phyloP scores from a whole-genome alignment of 2,329 filamentous ascomycete species.

The Tolypocladium capitatum region DNA sequence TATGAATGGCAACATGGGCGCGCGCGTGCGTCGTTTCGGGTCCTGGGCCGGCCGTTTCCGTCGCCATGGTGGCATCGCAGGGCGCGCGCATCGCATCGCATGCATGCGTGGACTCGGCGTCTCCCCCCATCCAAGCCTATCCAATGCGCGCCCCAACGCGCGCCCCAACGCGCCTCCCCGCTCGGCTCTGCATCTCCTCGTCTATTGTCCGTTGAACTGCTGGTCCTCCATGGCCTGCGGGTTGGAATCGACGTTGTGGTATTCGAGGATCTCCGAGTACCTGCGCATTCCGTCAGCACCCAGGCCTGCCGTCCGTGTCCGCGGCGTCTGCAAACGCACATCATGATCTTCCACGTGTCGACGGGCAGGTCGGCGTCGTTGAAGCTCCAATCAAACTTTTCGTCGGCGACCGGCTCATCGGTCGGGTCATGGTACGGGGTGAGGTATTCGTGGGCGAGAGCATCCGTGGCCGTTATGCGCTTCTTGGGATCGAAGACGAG shows the following conservation, averaged over 20 bases:
- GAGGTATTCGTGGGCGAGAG: slow-evolving; percentile 84
- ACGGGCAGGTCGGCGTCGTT: slow-evolving; percentile 95
- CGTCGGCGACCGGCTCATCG: slow-evolving; percentile 87
- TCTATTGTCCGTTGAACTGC: slow-evolving; percentile 23
- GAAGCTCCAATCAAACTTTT: slow-evolving; percentile 99
- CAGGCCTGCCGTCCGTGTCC: too few relatives aligned
- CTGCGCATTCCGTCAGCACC: slow-evolving; percentile 28
- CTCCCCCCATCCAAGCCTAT: slow-evolving; percentile 3
- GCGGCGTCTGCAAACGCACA: slow-evolving; percentile 44
- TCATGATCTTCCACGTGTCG: slow-evolving; percentile 99
- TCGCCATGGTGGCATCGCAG: slow-evolving; percentile 1
- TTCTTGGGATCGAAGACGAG: slow-evolving; percentile 97
- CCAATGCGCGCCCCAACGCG: too few relatives aligned
- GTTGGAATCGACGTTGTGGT: slow-evolving; percentile 74
- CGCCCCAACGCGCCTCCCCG: not conserved
- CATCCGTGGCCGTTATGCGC: slow-evolving; percentile 76
- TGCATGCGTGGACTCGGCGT: not conserved
- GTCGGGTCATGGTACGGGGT: slow-evolving; percentile 94
- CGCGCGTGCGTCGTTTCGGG: not conserved
- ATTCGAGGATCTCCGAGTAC: slow-evolving; percentile 98
- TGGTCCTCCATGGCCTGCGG: slow-evolving; percentile 24
- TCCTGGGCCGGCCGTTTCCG: not conserved
- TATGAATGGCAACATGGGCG: slow-evolving; percentile 1
- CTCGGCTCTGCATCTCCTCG: not conserved
- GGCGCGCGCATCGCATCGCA: too few relatives aligned